These are phyloP conservation scores for Metschnikowia sp. DNA, from an alignment of 805 yeast genomes.

Conservation along the genomic window DNA sequence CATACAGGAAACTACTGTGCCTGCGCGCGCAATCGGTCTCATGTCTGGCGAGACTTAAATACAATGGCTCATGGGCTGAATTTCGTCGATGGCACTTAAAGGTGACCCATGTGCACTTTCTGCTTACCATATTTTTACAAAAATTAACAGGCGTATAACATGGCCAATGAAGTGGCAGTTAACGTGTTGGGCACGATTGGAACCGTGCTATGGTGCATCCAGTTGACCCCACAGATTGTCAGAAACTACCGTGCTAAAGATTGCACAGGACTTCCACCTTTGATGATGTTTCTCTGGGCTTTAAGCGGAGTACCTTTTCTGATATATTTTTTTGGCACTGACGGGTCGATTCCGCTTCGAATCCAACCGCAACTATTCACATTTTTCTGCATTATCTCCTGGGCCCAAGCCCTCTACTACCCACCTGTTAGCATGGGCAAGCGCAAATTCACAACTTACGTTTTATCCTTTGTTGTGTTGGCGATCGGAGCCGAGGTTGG, in stretches of 20 bases:
- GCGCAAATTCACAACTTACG: conserved; percentile 32
- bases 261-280: conserved; percentile 84
- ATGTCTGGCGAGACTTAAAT: too few species aligned
- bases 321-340: conserved; percentile 72
- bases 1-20: too few species aligned
- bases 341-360: conserved; percentile 72
- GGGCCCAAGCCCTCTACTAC: conserved; percentile 58
- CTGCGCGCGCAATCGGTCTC: too few species aligned
- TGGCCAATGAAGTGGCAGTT: conserved; percentile 47
- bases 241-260: conserved; percentile 72
- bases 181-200: conserved; percentile 85
- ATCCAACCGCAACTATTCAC: conserved; percentile 87
- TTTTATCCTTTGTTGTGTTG: conserved; percentile 39
- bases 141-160: neutral
- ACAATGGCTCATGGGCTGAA: too few species aligned
- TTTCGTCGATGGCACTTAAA: too few species aligned
- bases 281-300: conserved; percentile 81
- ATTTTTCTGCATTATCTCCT: conserved; percentile 61
- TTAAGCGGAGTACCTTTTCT: conserved; percentile 76
- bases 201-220: conserved; percentile 90
- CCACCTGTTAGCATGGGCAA: conserved; percentile 56
- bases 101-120: too few species aligned
- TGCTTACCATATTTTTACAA: too few species aligned
- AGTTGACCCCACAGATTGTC: conserved; percentile 79
- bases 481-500: conserved; percentile 59